Conservation (phyloP, 2,329 filamentous ascomycete genomes). For the Apiospora saccharicola region DNA sequence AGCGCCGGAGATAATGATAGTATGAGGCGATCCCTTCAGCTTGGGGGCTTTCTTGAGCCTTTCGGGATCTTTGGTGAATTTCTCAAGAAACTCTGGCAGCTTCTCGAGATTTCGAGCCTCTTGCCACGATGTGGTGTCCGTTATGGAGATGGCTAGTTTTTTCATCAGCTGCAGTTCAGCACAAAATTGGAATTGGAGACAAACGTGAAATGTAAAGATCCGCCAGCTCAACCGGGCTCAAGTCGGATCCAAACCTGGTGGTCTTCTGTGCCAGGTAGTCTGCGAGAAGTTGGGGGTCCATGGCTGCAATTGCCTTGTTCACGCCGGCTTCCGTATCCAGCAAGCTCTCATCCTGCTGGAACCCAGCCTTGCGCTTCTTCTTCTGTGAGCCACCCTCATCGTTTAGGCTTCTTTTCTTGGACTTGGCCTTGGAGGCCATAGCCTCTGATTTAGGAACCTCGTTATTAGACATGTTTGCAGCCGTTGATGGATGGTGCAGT, state of each 20-base stretch:
- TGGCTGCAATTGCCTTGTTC: conserved; percentile 80
- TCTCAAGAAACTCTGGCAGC: conserved; percentile 80
- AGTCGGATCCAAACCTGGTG: conserved; percentile 77
- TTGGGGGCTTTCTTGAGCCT: conserved; percentile 71
- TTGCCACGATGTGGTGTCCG: conserved; percentile 80
- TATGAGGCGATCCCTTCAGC: conserved; percentile 79
- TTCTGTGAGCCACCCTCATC: conserved; percentile 53
- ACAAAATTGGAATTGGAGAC: conserved; percentile 31
- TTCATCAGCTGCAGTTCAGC: not conserved
- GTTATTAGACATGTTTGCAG: conserved; percentile 33
- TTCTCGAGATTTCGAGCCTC: conserved; percentile 73
- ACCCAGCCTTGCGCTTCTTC: conserved; percentile 61
- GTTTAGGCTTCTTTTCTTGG: conserved; percentile 65
- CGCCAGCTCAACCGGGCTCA: conserved; percentile 84
- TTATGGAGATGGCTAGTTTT: conserved; percentile 71
- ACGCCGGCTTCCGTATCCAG: conserved; percentile 75
- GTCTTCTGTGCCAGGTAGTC: conserved; percentile 86
- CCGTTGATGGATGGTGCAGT: not conserved
- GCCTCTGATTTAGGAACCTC: conserved; percentile 32
- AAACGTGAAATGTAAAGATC: conserved; percentile 82
- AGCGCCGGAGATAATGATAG: conserved; percentile 84
- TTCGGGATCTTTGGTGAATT: conserved; percentile 63
- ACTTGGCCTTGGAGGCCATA: conserved; percentile 39
- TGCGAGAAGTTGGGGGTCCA: conserved; percentile 84
- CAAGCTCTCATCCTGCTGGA: conserved; percentile 60